Base-by-base conservation (phyloP, 441 rosid species). In the Manihot esculenta region DNA sequence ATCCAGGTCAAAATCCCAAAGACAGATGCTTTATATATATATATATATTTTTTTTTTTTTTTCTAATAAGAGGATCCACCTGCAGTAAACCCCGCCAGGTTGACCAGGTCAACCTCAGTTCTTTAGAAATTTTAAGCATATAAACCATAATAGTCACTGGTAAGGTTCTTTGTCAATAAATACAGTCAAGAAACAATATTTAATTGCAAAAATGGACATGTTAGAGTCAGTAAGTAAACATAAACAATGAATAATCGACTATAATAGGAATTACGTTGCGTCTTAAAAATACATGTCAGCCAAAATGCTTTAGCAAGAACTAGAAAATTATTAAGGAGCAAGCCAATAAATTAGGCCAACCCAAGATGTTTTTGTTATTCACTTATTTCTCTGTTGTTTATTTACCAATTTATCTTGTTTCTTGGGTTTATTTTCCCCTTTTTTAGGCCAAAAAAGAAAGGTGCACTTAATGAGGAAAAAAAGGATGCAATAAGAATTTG, bases 401-500 rank as follows among this genome's bases (percentile, higher is more conserved):
- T 54, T 30, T 35, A 38, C 55, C 17, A 35, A 45, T 38, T 67
- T 49, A 41, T 66, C 48, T 67, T 67, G 47, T 33, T 53, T 41
- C 41, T 55, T 55, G 21, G 4, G 10, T 18, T 7, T 27, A 6
- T 27, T 21, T 41, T 47, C 45, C 35, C n/a, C 0, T 35, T 47
- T 17, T 9, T 38, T 38, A 3, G 42, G 8, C 8, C 4, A 61
- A 69, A 18, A 17, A 60, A 60, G 50, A 18, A 68, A 70, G 21
- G 35, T 33, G 47, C 15, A 13, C 56, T 71, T 23, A 17, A n/a
- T 33, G 47, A 30, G 69, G 47, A 44, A 66, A 10, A n/a, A 10
- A 8, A 10, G 26, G 54, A 23, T 57, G 69, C 41, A 62, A 44
- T 20, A 53, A 65, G 53, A 35, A 76, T 71, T 70, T 69, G 50